These are phyloP conservation scores for Phaeosphaeria sp. DNA, from an alignment of 2,329 filamentous ascomycete species.

Conservation along the genomic window DNA sequence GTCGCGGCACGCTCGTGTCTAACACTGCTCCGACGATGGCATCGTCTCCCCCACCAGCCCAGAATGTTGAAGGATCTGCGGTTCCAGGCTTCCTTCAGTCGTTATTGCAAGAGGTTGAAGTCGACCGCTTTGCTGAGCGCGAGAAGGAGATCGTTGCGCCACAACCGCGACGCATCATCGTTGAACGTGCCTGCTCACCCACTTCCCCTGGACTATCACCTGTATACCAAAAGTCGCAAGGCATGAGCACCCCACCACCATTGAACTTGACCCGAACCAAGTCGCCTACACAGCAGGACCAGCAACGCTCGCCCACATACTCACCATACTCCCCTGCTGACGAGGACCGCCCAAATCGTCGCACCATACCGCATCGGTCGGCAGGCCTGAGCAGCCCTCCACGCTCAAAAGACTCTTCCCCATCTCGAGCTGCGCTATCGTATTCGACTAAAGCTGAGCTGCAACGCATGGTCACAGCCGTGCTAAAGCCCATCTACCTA, in stretches of 20 bases:
- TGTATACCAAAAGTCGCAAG: conserved; percentile 71
- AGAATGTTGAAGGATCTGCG: conserved; percentile 37
- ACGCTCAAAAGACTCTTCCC: conserved; percentile 70
- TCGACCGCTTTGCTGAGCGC: conserved; percentile 44
- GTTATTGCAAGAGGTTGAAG: conserved; percentile 85
- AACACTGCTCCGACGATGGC: conserved; percentile 22
- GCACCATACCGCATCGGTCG: conserved; percentile 35
- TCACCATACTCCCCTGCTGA: conserved; percentile 67
- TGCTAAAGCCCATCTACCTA: conserved; percentile 82
- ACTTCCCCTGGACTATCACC: conserved; percentile 75
- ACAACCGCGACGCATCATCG: conserved; percentile 50
- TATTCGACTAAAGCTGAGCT: conserved; percentile 87
- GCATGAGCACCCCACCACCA: conserved; percentile 72
- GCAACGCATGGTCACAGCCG: conserved; percentile 83
- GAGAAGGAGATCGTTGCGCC: conserved; percentile 46
- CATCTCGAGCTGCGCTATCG: conserved; percentile 70
- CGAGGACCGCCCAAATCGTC: conserved; percentile 48
- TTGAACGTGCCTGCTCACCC: conserved; percentile 50
- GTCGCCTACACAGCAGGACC: conserved; percentile 59
- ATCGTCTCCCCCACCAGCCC: conserved; percentile 23
- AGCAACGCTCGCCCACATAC: conserved; percentile 73
- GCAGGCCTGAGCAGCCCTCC: conserved; percentile 49
- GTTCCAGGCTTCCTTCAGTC: conserved; percentile 84
- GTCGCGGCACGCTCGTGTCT: conserved; percentile 34
- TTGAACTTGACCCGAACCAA: conserved; percentile 65